Evolutionary conservation across 2,329 filamentous ascomycete species (phyloP), one percentile per base, ranked within the genome.

Genomic region (Fusarium protoensiforme): DNA sequence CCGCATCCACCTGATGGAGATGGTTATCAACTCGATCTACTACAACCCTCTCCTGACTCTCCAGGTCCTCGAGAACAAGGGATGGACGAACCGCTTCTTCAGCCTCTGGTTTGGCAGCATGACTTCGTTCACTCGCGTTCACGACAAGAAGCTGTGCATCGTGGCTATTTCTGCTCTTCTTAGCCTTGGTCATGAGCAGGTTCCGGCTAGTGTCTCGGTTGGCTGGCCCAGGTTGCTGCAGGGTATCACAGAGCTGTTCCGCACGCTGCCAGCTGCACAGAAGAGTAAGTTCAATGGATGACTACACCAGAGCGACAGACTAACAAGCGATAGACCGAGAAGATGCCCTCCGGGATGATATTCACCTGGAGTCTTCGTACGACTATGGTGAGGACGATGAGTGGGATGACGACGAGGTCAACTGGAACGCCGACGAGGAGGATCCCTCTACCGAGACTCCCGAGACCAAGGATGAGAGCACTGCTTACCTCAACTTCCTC

Each of bases 81-180:
- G 91, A 69, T 98, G 95, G 96, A 98, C 96, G 8, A 98, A 98
- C 85, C 97, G 97, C 81, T 99, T 99, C 86, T 99, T 99, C 87
- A 98, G 94, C 83, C 86, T 97, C 67, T 99, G 96, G 96, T 99
- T 99, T 83, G 94, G 94, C 46, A 97, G 92, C 84, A 99, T 99
- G 85, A 93, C 97, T 71, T 92, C 91, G 78, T 98, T 99, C 85
- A 93, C 91, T 61, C 90, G 96, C 46, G 96, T 99, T 3, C 96
- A 99, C 81, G 96, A 99, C 86, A 99, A 99, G 90, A 99, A 98
- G 87, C 88, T 99, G 29, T 98, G 94, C 71, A 98, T 99, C 77
- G 94, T 95, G 20, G 96, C 95, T 54, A 98, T 99, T 77, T 92
- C 94, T 67, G 89, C 94, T 7, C 90, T 99, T 13, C 89, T 99